Conservation (phyloP, 805 yeast genomes). For the Kodamaea kakaduensis region DNA sequence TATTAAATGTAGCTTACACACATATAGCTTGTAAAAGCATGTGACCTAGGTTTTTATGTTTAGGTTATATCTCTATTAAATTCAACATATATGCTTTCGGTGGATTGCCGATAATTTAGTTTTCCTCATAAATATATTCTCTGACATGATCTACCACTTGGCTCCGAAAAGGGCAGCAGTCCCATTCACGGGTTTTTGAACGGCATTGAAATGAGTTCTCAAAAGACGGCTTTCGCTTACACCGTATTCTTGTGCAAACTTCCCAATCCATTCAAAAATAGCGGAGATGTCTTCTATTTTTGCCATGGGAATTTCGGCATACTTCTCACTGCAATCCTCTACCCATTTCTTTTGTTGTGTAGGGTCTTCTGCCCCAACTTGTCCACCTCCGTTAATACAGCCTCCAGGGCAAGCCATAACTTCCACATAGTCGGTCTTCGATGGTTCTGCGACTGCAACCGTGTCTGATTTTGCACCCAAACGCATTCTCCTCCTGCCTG, state of each 20-base stretch:
- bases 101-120: too few species aligned
- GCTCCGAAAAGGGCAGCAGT: constrained; percentile 48
- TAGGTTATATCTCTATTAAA: too few species aligned
- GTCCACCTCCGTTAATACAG: constrained; percentile 96
- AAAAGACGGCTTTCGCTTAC: constrained; percentile 36
- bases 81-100: too few species aligned
- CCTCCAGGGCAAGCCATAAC: constrained; percentile 99
- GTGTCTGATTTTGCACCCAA: constrained; percentile 14
- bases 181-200: constrained; percentile 48
- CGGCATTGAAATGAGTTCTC: constrained; percentile 45
- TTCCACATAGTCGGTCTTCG: constrained; percentile 76
- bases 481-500: constrained; percentile 44
- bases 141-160: too few species aligned
- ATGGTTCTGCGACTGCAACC: constrained; percentile 51
- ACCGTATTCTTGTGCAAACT: constrained; percentile 27
- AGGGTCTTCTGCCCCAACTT: constrained; percentile 50
- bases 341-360: constrained; percentile 44
- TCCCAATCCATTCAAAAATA: constrained; percentile 28
- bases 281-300: constrained; percentile 13
- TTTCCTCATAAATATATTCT: too few species aligned
- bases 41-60: too few species aligned
- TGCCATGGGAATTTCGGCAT: constrained; percentile 20
- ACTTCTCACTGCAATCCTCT: constrained; percentile 28
- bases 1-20: too few species aligned
- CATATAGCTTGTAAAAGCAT: too few species aligned